A percentile compares a stretch with the other conserved stretches of the same genome.
phyloP scores from a whole-genome alignment of 108 stramenopile species.

The Skeletonema potamos region DNA sequence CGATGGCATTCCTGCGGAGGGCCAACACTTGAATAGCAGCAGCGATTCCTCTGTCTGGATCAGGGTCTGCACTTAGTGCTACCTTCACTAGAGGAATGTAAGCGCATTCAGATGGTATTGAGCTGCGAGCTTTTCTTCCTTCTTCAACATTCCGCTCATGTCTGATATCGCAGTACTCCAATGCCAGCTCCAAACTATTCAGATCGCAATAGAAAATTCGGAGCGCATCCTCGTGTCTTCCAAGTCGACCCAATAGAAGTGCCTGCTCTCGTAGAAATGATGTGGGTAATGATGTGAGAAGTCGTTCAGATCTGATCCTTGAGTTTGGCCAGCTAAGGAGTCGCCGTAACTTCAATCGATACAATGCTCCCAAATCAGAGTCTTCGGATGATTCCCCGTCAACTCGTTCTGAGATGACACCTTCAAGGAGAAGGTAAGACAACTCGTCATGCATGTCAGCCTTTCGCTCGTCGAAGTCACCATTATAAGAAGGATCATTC shows the following conservation, averaged over 20 bases:
- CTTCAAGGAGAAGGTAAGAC: conserved; percentile 79
- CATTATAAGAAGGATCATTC: conserved; percentile 35
- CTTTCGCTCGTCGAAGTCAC: conserved; percentile 50
- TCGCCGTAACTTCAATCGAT: conserved; percentile 70
- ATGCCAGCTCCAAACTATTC: conserved; percentile 75
- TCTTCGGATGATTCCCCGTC: conserved; percentile 58
- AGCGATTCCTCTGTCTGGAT: conserved; percentile 61
- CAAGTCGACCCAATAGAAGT: conserved; percentile 78
- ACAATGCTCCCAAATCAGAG: conserved; percentile 66
- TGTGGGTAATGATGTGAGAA: conserved; percentile 70
- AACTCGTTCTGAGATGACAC: conserved; percentile 82
- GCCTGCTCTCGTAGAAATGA: conserved; percentile 84
- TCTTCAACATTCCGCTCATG: conserved; percentile 67
- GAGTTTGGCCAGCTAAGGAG: conserved; percentile 78
- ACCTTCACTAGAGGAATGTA: conserved; percentile 87
- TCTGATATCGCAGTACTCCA: conserved; percentile 86
- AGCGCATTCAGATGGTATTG: conserved; percentile 48
- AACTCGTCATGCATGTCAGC: conserved; percentile 88
- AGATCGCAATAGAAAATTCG: conserved; percentile 78
- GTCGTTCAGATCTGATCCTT: conserved; percentile 69
- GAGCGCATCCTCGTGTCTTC: conserved; percentile 85
- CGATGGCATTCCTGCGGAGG: conserved; percentile 73
- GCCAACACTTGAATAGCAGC: conserved; percentile 85
- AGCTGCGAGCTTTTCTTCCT: conserved; percentile 35
- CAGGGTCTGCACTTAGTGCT: conserved; percentile 70